Evolutionary conservation across 352 stramenopile genomes (phyloP).

Genomic region (Pythium graminicola): DNA sequence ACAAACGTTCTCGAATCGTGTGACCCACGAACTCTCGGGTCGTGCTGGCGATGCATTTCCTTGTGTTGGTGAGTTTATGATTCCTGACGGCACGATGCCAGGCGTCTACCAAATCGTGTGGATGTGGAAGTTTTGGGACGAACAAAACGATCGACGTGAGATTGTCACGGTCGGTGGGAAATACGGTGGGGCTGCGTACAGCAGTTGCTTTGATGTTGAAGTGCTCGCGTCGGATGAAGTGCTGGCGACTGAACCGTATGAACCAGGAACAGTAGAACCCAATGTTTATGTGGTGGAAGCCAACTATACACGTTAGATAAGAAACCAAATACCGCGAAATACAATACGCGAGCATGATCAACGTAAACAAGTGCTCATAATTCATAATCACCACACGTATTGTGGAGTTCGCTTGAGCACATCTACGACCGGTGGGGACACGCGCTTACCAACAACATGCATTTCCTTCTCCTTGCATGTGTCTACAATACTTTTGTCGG

Average conservation of each 20-base stretch:
- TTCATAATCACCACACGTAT: no score
- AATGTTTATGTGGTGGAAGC: no score
- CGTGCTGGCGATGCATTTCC: slow-evolving; percentile 39
- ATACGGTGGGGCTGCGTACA: slow-evolving; percentile 51
- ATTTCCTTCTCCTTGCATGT: no score
- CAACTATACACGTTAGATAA: no score
- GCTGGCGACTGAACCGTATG: neutral
- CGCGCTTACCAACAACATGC: no score
- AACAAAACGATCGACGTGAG: slow-evolving; percentile 37
- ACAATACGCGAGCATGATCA: no score
- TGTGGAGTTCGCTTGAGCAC: no score
- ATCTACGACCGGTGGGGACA: no score
- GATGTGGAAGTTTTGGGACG: slow-evolving; percentile 53
- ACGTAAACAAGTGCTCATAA: no score
- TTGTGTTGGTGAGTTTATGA: slow-evolving; percentile 36
- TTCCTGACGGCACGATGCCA: slow-evolving; percentile 29
- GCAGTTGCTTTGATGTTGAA: slow-evolving; percentile 50
- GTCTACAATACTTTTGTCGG: no score
- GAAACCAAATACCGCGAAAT: no score
- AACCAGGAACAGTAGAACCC: slow-evolving; percentile 7
- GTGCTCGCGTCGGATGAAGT: slow-evolving; percentile 15
- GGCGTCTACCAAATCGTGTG: slow-evolving; percentile 56
- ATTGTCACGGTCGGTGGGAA: slow-evolving; percentile 35
- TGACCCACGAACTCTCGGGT: slow-evolving; percentile 18
- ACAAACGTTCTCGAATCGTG: slow-evolving; percentile 28